Percentiles rank a stretch among this genome's conserved stretches.
Conservation (phyloP, 2,329 filamentous ascomycete genomes). For the Endocalyx cinctus region DNA sequence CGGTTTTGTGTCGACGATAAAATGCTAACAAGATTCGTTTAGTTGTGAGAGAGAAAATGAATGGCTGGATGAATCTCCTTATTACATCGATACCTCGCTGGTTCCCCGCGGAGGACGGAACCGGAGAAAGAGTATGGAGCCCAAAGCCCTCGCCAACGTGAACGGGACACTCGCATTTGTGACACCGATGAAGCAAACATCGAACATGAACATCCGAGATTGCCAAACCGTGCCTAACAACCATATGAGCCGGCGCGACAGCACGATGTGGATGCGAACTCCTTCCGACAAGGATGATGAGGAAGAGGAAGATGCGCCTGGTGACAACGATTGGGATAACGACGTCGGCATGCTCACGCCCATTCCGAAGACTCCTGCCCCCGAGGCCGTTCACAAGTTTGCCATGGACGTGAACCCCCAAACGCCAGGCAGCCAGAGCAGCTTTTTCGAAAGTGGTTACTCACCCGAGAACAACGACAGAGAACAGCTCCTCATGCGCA, state of each 20-base stretch:
- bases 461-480: slow-evolving; percentile 27
- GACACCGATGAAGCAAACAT: slow-evolving; percentile 33
- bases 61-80: slow-evolving; percentile 70
- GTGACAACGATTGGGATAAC: slow-evolving; percentile 31
- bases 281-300: slow-evolving; percentile 39
- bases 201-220: slow-evolving; percentile 25
- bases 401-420: slow-evolving; percentile 45
- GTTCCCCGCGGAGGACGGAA: slow-evolving; percentile 67
- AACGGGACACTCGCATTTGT: slow-evolving; percentile 65
- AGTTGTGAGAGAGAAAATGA: slow-evolving; percentile 72
- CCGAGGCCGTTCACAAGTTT: slow-evolving; percentile 49
- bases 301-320: slow-evolving; percentile 25
- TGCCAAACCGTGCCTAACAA: slow-evolving; percentile 40
- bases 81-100: slow-evolving; percentile 62
- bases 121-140: slow-evolving; percentile 78
- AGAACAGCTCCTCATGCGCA: slow-evolving; percentile 43
- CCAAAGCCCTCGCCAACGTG: slow-evolving; percentile 61
- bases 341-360: slow-evolving; percentile 46
- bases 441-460: slow-evolving; percentile 31
- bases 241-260: slow-evolving; percentile 49
- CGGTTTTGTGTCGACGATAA: too few species aligned
- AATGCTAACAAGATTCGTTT: too few species aligned
- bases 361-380: slow-evolving; percentile 54
- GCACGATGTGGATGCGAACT: slow-evolving; percentile 50
- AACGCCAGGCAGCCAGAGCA: slow-evolving; percentile 34